A percentile compares a stretch with the other conserved stretches of the same genome.
Evolutionary conservation across 2,329 filamentous ascomycete genomes (phyloP).

Genomic region (Diaporthe capsici): DNA sequence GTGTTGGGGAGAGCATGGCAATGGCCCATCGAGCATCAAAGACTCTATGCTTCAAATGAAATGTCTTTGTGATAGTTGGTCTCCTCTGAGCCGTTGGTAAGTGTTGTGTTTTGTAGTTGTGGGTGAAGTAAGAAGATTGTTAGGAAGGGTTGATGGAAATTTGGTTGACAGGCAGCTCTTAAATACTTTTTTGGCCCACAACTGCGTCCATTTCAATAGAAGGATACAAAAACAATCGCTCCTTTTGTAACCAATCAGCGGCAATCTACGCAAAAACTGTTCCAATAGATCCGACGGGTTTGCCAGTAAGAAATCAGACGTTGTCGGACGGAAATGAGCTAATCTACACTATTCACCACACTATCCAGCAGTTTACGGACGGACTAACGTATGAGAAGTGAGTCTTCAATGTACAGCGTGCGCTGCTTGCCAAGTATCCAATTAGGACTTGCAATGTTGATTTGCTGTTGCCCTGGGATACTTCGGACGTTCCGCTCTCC

Average conservation of each 20-base stretch:
- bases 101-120: neutral
- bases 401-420: neutral
- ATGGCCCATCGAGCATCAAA: too few species aligned
- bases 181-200: neutral
- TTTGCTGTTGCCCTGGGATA: neutral
- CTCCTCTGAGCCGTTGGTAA: neutral
- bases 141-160: neutral
- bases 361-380: neutral
- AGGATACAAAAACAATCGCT: neutral
- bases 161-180: neutral
- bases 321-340: neutral
- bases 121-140: neutral
- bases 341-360: neutral
- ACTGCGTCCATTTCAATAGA: neutral
- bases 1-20: too few species aligned
- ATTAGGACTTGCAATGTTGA: neutral
- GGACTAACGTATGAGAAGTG: neutral
- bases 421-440: too few species aligned
- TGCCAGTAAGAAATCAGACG: neutral
- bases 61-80: neutral
- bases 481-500: neutral
- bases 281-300: neutral
- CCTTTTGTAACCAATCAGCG: neutral
- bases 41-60: neutral
- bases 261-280: neutral